These are phyloP conservation scores for Boletus insuetus DNA, from an alignment of 768 basidiomycete species.

Conservation along the genomic window DNA sequence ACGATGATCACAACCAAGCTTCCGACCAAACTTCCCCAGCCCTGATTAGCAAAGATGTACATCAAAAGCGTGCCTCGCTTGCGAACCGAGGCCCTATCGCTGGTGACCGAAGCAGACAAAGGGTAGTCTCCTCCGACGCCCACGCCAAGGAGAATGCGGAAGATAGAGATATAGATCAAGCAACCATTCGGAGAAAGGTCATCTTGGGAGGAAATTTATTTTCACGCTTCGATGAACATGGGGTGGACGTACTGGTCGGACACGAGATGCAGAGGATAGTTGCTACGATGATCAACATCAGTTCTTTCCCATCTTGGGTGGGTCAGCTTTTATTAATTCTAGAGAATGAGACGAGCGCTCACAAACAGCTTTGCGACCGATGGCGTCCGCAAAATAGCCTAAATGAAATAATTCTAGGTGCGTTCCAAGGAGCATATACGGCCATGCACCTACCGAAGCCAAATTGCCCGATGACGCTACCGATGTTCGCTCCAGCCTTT, in stretches of 20 bases:
- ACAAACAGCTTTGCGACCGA: conserved; percentile 72
- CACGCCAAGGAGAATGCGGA: conserved; percentile 71
- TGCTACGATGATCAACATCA: conserved; percentile 77
- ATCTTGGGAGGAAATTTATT: conserved; percentile 29
- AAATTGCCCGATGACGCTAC: conserved; percentile 69
- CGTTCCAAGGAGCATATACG: not conserved
- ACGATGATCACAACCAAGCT: conserved; percentile 62
- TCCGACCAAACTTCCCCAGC: conserved; percentile 72
- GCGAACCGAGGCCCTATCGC: conserved; percentile 61
- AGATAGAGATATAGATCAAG: conserved; percentile 63
- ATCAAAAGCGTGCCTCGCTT: conserved; percentile 73
- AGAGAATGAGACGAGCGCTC: conserved; percentile 4
- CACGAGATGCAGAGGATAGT: conserved; percentile 68
- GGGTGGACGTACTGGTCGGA: conserved; percentile 47
- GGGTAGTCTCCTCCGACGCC: conserved; percentile 83
- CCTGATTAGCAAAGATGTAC: conserved; percentile 76
- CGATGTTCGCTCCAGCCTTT: conserved; percentile 70
- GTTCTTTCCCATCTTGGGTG: conserved; percentile 64
- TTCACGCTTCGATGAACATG: not conserved
- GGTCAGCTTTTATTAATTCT: conserved; percentile 1
- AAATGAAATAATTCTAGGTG: not conserved
- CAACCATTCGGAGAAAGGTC: conserved; percentile 47
- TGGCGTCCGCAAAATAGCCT: conserved; percentile 64
- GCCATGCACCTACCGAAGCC: conserved; percentile 43
- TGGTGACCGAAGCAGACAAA: conserved; percentile 68